A percentile compares a stretch with the other conserved stretches of the same genome.
Evolutionary conservation across 2,329 filamentous ascomycete species (phyloP).

Genomic region (Exophiala alcalophila): DNA sequence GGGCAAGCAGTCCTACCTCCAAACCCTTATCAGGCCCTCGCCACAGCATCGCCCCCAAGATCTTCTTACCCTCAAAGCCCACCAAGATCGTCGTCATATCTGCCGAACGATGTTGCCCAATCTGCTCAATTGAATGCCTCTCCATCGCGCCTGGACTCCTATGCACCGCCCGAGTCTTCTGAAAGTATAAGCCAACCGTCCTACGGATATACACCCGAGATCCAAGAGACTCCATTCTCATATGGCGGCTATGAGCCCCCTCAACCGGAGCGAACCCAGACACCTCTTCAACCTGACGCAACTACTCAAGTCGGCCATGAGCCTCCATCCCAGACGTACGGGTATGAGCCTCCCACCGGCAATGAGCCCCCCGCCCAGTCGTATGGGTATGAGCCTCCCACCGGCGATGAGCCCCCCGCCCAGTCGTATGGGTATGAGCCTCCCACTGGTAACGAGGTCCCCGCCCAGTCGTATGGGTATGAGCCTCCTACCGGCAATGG

Average conservation of each 20-base stretch:
- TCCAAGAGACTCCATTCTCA: constrained; percentile 3
- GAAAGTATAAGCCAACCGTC: constrained; percentile 18
- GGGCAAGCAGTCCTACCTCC: constrained; percentile 1
- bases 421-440: constrained; percentile 35
- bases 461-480: constrained; percentile 33
- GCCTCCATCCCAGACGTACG: constrained; percentile 33
- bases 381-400: constrained; percentile 36
- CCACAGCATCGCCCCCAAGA: constrained; percentile 23
- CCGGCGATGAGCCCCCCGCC: constrained; percentile 39
- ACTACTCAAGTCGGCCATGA: constrained; percentile 36
- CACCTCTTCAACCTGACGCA: constrained; percentile 17
- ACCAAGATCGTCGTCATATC: constrained; percentile 25
- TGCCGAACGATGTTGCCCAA: constrained; percentile 35
- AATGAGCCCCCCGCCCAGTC: constrained; percentile 39
- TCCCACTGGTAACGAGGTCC: constrained; percentile 39
- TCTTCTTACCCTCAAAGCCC: constrained; percentile 24
- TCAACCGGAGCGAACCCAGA: constrained; percentile 12
- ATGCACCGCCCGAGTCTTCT: constrained; percentile 29
- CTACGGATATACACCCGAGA: constrained; percentile 14
- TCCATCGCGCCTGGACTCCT: constrained; percentile 23
- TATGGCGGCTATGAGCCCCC: constrained; percentile 4
- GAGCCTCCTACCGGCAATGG: constrained; percentile 37
- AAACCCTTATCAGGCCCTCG: constrained; percentile 34
- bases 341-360: no score
- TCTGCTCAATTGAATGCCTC: constrained; percentile 39